Conservation (phyloP, 2,329 filamentous ascomycete species). For the Trichoderma sp. region DNA sequence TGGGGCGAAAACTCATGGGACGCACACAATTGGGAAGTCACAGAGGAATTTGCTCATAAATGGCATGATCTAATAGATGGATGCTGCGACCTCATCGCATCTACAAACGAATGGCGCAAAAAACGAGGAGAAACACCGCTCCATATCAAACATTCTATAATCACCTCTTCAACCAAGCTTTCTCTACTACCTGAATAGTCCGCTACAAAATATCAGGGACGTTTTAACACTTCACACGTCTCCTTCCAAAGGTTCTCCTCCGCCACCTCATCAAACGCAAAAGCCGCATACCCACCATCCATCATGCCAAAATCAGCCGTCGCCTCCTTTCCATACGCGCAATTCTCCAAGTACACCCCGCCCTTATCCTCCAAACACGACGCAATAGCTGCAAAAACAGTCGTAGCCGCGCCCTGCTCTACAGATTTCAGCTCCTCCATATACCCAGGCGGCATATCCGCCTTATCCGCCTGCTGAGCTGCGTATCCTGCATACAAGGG, state of each 20-base stretch:
- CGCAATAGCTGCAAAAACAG: background rate
- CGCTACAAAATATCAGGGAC: background rate
- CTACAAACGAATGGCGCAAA: background rate
- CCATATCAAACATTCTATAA: background rate
- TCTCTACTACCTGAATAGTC: background rate
- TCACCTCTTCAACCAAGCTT: rapidly evolving
- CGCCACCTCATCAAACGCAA: background rate
- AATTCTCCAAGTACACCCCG: background rate
- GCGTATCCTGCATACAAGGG: background rate
- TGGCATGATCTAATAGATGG: background rate
- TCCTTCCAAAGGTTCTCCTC: background rate
- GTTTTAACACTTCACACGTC: background rate
- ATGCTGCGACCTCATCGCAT: background rate
- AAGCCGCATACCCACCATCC: background rate
- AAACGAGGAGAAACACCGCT: background rate
- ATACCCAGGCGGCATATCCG: background rate
- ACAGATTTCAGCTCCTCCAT: background rate
- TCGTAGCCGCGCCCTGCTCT: background rate
- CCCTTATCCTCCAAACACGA: background rate
- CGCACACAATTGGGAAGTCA: background rate
- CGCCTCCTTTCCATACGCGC: background rate
- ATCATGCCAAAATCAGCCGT: background rate
- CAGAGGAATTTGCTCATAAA: background rate
- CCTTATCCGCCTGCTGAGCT: background rate
- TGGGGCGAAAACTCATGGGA: slow-evolving; percentile 3